Evolutionary conservation across 345 rosid genomes (phyloP).

Genomic region (Gossypium longicalyx): DNA sequence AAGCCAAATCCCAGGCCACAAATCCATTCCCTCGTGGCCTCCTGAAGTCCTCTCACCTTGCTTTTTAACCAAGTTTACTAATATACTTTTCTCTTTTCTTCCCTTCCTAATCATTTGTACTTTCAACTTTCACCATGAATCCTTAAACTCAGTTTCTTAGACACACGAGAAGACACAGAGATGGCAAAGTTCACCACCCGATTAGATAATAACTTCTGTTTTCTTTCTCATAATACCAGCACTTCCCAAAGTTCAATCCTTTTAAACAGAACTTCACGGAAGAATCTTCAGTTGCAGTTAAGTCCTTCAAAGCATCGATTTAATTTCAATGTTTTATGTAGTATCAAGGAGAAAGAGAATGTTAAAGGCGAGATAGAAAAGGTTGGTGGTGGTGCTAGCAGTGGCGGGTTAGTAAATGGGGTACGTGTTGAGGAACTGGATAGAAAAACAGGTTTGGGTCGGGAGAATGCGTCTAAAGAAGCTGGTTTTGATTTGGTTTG

Average conservation of each 20-base stretch:
- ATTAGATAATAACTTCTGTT: constrained; percentile 31
- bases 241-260: constrained; percentile 32
- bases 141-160: background rate
- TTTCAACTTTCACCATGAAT: background rate
- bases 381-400: background rate
- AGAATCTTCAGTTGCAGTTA: constrained; percentile 13
- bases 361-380: constrained; percentile 39
- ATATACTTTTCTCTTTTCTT: background rate
- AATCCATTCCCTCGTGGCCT: constrained; percentile 49
- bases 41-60: constrained; percentile 30
- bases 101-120: background rate
- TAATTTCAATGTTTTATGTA: constrained; percentile 44
- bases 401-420: constrained; percentile 27
- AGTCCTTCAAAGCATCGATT: constrained; percentile 19
- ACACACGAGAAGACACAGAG: background rate
- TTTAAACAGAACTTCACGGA: constrained; percentile 18
- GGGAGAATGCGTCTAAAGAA: constrained; percentile 23
- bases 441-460: constrained; percentile 17
- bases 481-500: constrained; percentile 52
- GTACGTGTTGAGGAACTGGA: constrained; percentile 36
- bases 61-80: background rate
- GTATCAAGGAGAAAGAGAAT: constrained; percentile 55
- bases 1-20: constrained; percentile 45
- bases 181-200: constrained; percentile 58
- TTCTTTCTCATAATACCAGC: constrained; percentile 30